These are phyloP conservation scores for Stagonosporopsis cucurbitacearum DNA, from an alignment of 2,329 filamentous ascomycete genomes.

Conservation along the genomic window DNA sequence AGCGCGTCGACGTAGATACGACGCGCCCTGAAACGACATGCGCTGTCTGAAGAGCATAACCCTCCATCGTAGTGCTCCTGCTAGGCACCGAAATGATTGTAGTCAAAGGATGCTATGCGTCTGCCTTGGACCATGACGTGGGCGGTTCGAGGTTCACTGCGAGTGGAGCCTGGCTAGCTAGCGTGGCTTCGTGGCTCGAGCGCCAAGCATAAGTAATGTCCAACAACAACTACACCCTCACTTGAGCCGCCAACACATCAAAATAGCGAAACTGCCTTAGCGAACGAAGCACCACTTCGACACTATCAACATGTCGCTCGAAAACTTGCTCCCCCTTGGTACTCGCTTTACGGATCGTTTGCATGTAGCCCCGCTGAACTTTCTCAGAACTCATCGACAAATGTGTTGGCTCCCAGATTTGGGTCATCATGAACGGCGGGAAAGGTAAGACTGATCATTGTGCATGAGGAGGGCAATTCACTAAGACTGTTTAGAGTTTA, in stretches of 20 bases:
- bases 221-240: conserved; percentile 22
- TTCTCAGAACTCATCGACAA: conserved; percentile 92
- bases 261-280: neutral
- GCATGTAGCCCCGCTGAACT: conserved; percentile 24
- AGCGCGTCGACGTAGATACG: conserved; percentile 23
- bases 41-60: conserved; percentile 43
- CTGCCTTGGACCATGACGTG: conserved; percentile 29
- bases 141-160: conserved; percentile 3
- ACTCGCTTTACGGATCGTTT: neutral
- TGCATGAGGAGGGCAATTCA: neutral
- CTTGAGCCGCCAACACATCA: conserved; percentile 9
- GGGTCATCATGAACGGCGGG: conserved; percentile 99
- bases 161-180: conserved; percentile 28
- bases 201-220: conserved; percentile 30
- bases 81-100: conserved; percentile 35
- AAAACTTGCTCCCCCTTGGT: conserved; percentile 45
- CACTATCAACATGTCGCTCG: conserved; percentile 31
- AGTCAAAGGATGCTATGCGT: conserved; percentile 16
- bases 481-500: conserved; percentile 73
- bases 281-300: neutral
- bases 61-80: conserved; percentile 45
- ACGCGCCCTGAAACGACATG: conserved; percentile 36
- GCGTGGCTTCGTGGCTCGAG: conserved; percentile 21
- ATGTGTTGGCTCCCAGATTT: conserved; percentile 96
- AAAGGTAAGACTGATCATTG: conserved; percentile 68